Evolutionary conservation across 768 basidiomycete species (phyloP).

Genomic region (Rhizopogon salebrosus): DNA sequence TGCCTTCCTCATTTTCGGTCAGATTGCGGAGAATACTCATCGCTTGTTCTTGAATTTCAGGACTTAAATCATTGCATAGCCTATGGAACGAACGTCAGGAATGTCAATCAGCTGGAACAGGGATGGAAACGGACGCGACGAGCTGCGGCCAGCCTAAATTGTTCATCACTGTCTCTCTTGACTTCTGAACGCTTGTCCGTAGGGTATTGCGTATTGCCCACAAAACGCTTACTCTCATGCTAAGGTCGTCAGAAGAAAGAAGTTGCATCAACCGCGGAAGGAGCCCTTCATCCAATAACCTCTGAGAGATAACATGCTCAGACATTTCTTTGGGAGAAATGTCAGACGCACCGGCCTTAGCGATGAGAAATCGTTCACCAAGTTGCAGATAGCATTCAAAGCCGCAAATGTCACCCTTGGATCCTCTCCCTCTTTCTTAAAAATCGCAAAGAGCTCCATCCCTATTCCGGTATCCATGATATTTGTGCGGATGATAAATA

Average conservation of each 20-base stretch:
- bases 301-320: slow-evolving; percentile 19
- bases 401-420: slow-evolving; percentile 67
- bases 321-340: neutral
- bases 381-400: slow-evolving; percentile 74
- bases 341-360: slow-evolving; percentile 52
- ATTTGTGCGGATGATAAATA: slow-evolving; percentile 77
- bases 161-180: slow-evolving; percentile 65
- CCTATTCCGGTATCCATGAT: slow-evolving; percentile 82
- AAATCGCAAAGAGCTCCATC: slow-evolving; percentile 58
- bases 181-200: slow-evolving; percentile 51
- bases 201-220: slow-evolving; percentile 89
- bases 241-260: slow-evolving; percentile 45
- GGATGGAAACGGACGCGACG: slow-evolving; percentile 37
- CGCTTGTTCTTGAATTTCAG: slow-evolving; percentile 64
- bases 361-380: slow-evolving; percentile 84
- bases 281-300: slow-evolving; percentile 63
- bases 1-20: slow-evolving; percentile 59
- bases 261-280: slow-evolving; percentile 61
- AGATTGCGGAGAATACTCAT: slow-evolving; percentile 64
- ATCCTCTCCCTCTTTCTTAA: slow-evolving; percentile 57
- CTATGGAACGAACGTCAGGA: slow-evolving; percentile 27
- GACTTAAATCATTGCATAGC: slow-evolving; percentile 47
- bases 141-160: slow-evolving; percentile 63
- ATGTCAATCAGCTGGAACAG: neutral
- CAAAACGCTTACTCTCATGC: slow-evolving; percentile 63